Percentiles rank a stretch among this genome's conserved stretches.
Conservation (phyloP, 345 rosid genomes). For the Populus alba region DNA sequence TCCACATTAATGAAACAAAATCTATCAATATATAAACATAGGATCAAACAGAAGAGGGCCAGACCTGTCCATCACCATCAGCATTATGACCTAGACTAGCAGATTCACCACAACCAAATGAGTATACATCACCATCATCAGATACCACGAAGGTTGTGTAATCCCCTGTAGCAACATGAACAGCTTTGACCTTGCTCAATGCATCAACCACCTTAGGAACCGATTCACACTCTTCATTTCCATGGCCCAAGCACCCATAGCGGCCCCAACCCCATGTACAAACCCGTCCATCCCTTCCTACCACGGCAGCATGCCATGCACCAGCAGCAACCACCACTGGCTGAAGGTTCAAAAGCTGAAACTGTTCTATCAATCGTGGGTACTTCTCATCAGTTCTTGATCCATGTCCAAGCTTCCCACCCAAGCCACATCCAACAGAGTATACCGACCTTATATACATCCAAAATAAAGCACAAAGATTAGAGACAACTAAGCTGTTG, state of each 20-base stretch:
- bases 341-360: constrained; percentile 65
- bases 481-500: not conserved
- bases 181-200: constrained; percentile 65
- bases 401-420: constrained; percentile 97
- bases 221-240: constrained; percentile 74
- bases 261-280: constrained; percentile 99
- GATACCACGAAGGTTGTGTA: constrained; percentile 89
- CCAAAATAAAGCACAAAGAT: constrained; percentile 11
- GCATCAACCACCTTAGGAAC: constrained; percentile 83
- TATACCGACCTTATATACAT: constrained; percentile 68
- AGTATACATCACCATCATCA: constrained; percentile 87
- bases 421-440: constrained; percentile 97
- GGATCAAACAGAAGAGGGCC: not conserved
- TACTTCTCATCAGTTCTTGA: constrained; percentile 67
- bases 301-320: constrained; percentile 97
- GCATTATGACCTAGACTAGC: constrained; percentile 84
- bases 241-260: constrained; percentile 92
- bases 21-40: not conserved
- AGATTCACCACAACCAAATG: constrained; percentile 91
- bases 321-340: constrained; percentile 92
- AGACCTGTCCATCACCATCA: constrained; percentile 56
- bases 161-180: constrained; percentile 85
- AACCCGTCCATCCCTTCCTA: constrained; percentile 86
- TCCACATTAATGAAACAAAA: not conserved
- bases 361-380: constrained; percentile 84